Evolutionary conservation across 2,329 filamentous ascomycete genomes (phyloP), one percentile per base, ranked within the genome.

Genomic region (Aureobasidium musti): DNA sequence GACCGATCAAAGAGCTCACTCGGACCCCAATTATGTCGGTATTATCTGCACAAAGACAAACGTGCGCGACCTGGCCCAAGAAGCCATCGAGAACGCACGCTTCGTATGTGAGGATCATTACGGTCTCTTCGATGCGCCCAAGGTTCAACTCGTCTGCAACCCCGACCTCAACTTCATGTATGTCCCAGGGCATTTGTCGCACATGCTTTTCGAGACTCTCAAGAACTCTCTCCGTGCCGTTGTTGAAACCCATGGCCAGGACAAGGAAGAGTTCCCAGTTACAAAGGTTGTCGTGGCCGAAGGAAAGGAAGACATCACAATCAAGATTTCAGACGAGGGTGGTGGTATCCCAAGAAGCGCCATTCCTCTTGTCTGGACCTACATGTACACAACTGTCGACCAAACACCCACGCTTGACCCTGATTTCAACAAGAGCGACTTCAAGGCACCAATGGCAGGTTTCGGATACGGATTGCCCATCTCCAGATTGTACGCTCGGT

Each of bases 31-130:
- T 69, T 98, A 99, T 75, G 95, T 99, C 72, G 95, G 95, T 70
- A 97, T 99, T 72, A 99, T 99, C 75, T 99, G 95, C 82, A 99
- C 95, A 68, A 97, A 96, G 82, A 98, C 95, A 30, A 99, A 97
- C 73, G 94, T 99, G 45, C 88, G 88, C 67, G 95, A 99, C 72
- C 87, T 99, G 57, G 95, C 95, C 4, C 89, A 97, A 75, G 95
- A 99, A 80, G 95, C 95, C 68, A 98, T 99, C 74, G 95, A 98
- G 76, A 99, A 99, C 74, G 95, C 95, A 49, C 88, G 95, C n/a
- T 99, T 98, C 75, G 95, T 99, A 39, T 99, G 95, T 77, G 95
- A 99, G 79, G 95, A 98, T 77, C 94, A 98, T 80, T 99, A 98
- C 76, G 95, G 95, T 69, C 83, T 99, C 13, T 99, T 98, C 74